Base-by-base conservation (phyloP, 2,329 filamentous ascomycete species). In the Diaporthe ilicicola region DNA sequence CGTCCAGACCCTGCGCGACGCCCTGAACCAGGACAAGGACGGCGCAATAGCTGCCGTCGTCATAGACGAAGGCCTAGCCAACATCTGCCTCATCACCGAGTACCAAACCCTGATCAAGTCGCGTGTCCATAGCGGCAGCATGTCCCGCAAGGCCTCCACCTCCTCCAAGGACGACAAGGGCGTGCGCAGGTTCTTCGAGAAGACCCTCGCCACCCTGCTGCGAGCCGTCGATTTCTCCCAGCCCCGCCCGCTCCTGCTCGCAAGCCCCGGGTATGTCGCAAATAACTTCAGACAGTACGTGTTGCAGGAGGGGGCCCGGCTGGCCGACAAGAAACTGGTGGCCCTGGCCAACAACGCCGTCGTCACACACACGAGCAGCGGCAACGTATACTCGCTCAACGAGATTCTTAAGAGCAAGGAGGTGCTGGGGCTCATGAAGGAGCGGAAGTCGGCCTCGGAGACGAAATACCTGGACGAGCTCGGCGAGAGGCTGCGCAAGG, bases 11-110 rank as follows among this genome's bases (percentile, higher is more conserved):
- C 87, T 99, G 13, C 86, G 89, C 70, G 94, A 97, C 79, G 92
- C 94, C 0, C 87, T 95, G 17, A 91, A 93, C 76, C 90, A 93
- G 75, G 92, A 94, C 74, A 91, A 92, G 77, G 91, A 93, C 73
- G 94, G 94, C 1, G 92, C 95, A 73, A 88, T 97, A 22, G 94
- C 94, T 69, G 95, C 96, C 0, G 92, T 98, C 0, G 93, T 98
- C 29, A 95, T 99, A 92, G 93, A 97, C 76, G 95, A 98, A 77
- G 93, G 93, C 19, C 81, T 93, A 19, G 93, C 94, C 70, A 94
- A 95, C 79, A 93, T 96, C 74, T 95, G 93, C 80, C 86, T 95
- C 27, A 92, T 96, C 69, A 95, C 92, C 3, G 91, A 94, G 77
- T 91, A 92, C 79, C 92, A 94, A 75, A 95, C 93, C 4, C 87